A percentile compares a stretch with the other conserved stretches of the same genome.
These are phyloP conservation scores for Eucalyptus paniculata DNA, from an alignment of 345 rosid genomes.

Conservation along the genomic window DNA sequence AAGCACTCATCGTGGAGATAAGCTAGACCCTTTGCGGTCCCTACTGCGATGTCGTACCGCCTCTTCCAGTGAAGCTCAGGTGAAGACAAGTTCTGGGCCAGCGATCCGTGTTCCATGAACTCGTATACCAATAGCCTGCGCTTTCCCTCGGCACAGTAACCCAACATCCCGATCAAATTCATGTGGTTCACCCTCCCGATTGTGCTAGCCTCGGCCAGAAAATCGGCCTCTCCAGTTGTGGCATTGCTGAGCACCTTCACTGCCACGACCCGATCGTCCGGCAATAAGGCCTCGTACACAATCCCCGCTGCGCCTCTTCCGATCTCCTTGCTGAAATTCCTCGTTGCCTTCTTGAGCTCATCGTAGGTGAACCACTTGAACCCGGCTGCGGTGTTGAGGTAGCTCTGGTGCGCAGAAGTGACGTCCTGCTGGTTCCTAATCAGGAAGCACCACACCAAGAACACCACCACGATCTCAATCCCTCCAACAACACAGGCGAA, in stretches of 20 bases:
- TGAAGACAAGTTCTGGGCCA: slow-evolving; percentile 1
- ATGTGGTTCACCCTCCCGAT: no score
- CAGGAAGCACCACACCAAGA: neutral
- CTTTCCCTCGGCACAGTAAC: no score
- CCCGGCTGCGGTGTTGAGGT: neutral
- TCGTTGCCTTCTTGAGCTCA: slow-evolving; percentile 1
- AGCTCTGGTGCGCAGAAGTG: neutral
- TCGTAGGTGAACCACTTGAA: slow-evolving; percentile 1
- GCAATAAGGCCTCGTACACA: neutral
- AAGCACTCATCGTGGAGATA: slow-evolving; percentile 27
- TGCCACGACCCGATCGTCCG: no score
- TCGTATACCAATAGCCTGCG: no score
- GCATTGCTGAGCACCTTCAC: no score
- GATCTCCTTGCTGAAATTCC: slow-evolving; percentile 1
- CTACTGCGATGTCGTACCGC: slow-evolving; percentile 9
- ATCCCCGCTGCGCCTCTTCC: slow-evolving; percentile 16
- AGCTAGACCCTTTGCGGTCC: slow-evolving; percentile 13
- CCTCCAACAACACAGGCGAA: slow-evolving; percentile 3
- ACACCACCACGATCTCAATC: neutral
- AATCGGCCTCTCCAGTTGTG: no score
- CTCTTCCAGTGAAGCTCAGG: slow-evolving; percentile 1
- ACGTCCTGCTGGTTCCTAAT: neutral
- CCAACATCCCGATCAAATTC: no score
- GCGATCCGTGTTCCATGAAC: slow-evolving; percentile 7
- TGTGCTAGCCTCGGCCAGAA: no score